phyloP scores from a whole-genome alignment of 2,329 filamentous ascomycete species.

The Stenocarpella maydis region DNA sequence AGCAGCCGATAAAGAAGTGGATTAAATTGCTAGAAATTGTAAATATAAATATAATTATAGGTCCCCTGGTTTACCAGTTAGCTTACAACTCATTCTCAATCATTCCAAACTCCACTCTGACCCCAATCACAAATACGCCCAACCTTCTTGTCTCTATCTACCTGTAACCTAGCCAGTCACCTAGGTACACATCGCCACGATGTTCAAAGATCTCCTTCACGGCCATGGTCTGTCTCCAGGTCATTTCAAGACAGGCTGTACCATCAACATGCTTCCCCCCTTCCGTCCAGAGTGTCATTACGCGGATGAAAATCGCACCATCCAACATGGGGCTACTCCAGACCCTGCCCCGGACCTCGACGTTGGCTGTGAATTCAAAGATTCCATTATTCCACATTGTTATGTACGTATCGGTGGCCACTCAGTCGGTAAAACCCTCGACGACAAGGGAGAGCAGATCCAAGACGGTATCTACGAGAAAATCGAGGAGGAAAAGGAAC shows the following conservation, averaged over 20 bases:
- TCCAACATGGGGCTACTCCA: background rate
- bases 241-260: background rate
- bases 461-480: no score
- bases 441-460: background rate
- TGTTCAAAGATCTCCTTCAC: background rate
- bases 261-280: background rate
- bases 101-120: background rate
- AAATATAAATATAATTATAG: background rate
- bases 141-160: background rate
- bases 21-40: background rate
- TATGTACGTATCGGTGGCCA: background rate
- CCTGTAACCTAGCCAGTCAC: no score
- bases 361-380: background rate
- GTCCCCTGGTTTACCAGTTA: background rate
- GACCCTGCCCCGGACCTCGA: background rate
- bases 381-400: background rate
- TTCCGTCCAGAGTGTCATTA: background rate
- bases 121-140: background rate
- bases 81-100: background rate
- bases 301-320: background rate
- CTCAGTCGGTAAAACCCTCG: background rate
- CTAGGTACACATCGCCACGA: background rate
- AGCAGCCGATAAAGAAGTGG: background rate
- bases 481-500: no score
- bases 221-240: no score